Evolutionary conservation across 345 rosid species (phyloP).

Genomic region (Aquilaria yunnanensis): DNA sequence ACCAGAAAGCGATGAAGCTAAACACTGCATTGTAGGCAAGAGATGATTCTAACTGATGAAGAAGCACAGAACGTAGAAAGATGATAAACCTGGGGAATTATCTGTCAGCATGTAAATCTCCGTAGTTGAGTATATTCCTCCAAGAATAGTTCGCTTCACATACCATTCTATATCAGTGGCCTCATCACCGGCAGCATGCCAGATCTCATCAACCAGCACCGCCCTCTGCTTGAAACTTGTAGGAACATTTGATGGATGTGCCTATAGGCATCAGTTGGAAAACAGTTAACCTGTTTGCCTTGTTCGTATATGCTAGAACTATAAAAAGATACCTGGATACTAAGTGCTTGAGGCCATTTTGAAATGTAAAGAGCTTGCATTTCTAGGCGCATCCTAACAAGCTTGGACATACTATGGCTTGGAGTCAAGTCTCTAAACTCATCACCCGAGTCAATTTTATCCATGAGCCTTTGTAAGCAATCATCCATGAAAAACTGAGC

Average conservation of each 20-base stretch:
- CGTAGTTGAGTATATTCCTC: conserved; percentile 90
- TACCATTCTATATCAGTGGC: conserved; percentile 82
- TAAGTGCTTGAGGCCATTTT: conserved; percentile 95
- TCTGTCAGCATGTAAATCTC: conserved; percentile 96
- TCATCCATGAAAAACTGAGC: conserved; percentile 85
- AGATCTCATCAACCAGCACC: conserved; percentile 80
- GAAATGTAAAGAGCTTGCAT: conserved; percentile 90
- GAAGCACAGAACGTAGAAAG: conserved; percentile 4
- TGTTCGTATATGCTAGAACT: neutral
- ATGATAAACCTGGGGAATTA: conserved; percentile 65
- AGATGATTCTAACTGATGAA: neutral
- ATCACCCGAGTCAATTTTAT: conserved; percentile 55
- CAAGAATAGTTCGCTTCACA: conserved; percentile 80
- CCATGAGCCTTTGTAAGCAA: conserved; percentile 70
- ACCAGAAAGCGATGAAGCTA: conserved; percentile 5
- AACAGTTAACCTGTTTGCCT: neutral
- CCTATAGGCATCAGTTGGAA: conserved; percentile 27
- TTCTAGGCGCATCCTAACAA: conserved; percentile 68
- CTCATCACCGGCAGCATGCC: conserved; percentile 79
- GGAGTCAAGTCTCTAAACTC: conserved; percentile 50
- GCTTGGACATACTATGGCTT: conserved; percentile 63
- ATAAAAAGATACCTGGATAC: conserved; percentile 59
- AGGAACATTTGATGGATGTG: conserved; percentile 73
- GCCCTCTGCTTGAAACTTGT: conserved; percentile 90
- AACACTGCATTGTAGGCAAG: conserved; percentile 2